Conservation (phyloP, 306 rosid species). For the Cercis canadensis region DNA sequence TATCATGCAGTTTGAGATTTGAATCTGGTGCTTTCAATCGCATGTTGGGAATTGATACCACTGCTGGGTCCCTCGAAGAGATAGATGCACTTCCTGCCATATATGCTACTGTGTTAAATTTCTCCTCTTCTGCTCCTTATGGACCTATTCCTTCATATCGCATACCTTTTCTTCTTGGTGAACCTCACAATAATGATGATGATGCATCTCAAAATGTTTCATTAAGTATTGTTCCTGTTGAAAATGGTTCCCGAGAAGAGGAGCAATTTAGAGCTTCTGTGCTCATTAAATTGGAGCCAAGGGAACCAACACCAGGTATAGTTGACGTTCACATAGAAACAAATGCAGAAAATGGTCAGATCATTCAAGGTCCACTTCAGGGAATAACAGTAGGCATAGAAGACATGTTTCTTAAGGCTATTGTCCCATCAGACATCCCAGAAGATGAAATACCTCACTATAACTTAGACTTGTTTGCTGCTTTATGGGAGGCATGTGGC, state of each 20-base stretch:
- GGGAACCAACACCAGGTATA: conserved; percentile 91
- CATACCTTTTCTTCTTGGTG: conserved; percentile 94
- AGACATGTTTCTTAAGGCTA: conserved; percentile 91
- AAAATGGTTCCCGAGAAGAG: conserved; percentile 61
- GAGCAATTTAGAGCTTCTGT: conserved; percentile 65
- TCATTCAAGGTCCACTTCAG: conserved; percentile 82
- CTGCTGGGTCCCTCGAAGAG: conserved; percentile 54
- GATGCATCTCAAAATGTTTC: conserved; percentile 54
- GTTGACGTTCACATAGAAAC: conserved; percentile 83
- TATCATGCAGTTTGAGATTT: conserved; percentile 76
- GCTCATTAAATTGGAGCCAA: conserved; percentile 82
- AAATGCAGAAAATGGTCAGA: conserved; percentile 81
- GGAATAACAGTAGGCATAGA: conserved; percentile 85
- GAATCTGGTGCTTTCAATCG: conserved; percentile 69
- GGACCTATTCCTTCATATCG: conserved; percentile 73
- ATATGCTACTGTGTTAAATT: conserved; percentile 83
- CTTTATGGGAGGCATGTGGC: conserved; percentile 98
- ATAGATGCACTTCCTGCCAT: conserved; percentile 80
- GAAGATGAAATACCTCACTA: conserved; percentile 57
- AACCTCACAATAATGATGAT: conserved; percentile 55
- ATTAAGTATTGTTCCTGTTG: conserved; percentile 70
- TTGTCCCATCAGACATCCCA: conserved; percentile 63
- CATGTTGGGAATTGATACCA: conserved; percentile 54
- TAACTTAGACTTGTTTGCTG: conserved; percentile 70
- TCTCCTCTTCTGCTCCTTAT: conserved; percentile 87